Base-by-base conservation (phyloP, 371 early-diverging fungal species). In the Mucor lusitanicus region DNA sequence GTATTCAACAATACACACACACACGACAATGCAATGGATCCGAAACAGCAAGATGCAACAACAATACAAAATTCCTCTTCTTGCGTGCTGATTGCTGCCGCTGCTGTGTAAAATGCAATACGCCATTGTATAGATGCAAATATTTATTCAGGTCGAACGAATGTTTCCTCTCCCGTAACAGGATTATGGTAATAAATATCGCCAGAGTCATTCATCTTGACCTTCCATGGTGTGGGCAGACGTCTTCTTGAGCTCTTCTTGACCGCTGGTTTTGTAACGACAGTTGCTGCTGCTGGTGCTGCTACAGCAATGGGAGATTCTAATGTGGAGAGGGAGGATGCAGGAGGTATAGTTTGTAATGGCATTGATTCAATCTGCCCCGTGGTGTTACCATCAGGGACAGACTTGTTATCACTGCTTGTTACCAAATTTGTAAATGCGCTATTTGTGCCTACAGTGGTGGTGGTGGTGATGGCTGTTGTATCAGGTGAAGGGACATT, bases 151-250 rank as follows among this genome's bases (percentile, higher is more conserved):
- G 67, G 67, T 35, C 62, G 61, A 32, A 25, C 44, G 5, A 12
- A 17, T 5, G 44, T 56, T 44, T 19, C 40, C 64, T 69, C 69
- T 9, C 35, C 35, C 15, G 69, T 69, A 4, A 55, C 44, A 11
- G 35, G 19, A 33, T 69, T 63, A 25, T 17, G 25, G 35, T 69
- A 69, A 35, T 27, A 64, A 0, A 69, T 64, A 0, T 59, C 64
- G 27, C 69, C 69, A 12, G 44, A 46, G n/a, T 69, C 69, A 12
- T 39, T 33, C 69, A 69, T 64, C 3, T 23, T 33, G 0, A 33
- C 53, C 27, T 54, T 64, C 69, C 69, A 69, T n/a, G 60, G 59
- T 1, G n/a, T 6, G 8, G 69, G 69, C 13, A 69, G 13, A 42
- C 42, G 42, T 48, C 42, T 57, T 55, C 13, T 37, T 0, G 37